A percentile compares a stretch with the other conserved stretches of the same genome.
Evolutionary conservation across 495 filamentous ascomycete species (phyloP).

Genomic region (Hyaloscypha bicolor): DNA sequence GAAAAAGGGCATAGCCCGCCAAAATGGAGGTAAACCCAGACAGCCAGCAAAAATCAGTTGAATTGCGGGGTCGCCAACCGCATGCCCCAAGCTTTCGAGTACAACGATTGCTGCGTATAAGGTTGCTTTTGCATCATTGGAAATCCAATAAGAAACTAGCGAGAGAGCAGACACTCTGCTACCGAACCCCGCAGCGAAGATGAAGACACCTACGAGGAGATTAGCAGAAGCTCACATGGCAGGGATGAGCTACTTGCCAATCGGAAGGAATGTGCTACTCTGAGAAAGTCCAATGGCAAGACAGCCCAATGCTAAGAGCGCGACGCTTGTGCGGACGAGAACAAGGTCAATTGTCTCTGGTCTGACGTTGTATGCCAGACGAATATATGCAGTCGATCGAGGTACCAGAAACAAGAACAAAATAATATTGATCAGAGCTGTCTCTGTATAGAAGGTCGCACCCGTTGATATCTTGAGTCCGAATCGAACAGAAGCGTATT

Average conservation of each 20-base stretch:
- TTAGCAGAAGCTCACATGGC: neutral
- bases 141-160: constrained; percentile 31
- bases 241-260: constrained; percentile 22
- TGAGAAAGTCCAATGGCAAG: constrained; percentile 22
- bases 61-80: constrained; percentile 30
- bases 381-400: constrained; percentile 15
- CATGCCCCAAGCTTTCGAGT: constrained; percentile 31
- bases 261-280: constrained; percentile 10
- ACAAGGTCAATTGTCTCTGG: constrained; percentile 27
- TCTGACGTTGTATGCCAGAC: constrained; percentile 14
- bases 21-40: constrained; percentile 16
- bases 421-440: constrained; percentile 31
- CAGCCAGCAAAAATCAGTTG: constrained; percentile 28
- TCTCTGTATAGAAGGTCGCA: constrained; percentile 33
- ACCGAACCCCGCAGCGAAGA: constrained; percentile 31
- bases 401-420: constrained; percentile 31
- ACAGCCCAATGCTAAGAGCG: constrained; percentile 25
- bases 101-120: constrained; percentile 30
- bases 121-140: constrained; percentile 25
- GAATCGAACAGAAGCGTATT: constrained; percentile 32
- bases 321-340: constrained; percentile 23
- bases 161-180: constrained; percentile 29
- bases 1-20: constrained; percentile 31
- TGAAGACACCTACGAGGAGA: constrained; percentile 17
- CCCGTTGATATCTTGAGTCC: constrained; percentile 27